Evolutionary conservation across 495 filamentous ascomycete genomes (phyloP).

Genomic region (Aspergillus sclerotioniger): DNA sequence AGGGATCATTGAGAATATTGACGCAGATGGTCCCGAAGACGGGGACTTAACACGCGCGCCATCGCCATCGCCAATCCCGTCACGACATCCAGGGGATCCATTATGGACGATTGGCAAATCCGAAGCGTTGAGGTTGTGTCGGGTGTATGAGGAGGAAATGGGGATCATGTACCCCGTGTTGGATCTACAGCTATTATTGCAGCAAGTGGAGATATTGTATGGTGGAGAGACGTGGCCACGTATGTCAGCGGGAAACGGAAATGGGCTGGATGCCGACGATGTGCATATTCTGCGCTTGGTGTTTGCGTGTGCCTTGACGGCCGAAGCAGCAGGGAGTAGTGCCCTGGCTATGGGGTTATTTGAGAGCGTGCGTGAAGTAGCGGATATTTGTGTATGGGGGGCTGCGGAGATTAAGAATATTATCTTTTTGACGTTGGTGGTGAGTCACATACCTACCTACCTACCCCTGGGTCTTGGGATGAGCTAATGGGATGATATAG

Average conservation of each 20-base stretch:
- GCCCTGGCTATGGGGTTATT: slow-evolving; percentile 68
- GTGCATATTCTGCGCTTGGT: slow-evolving; percentile 72
- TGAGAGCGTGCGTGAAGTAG: slow-evolving; percentile 62
- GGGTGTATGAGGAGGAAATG: slow-evolving; percentile 79
- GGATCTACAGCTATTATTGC: slow-evolving; percentile 59
- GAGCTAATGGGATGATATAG: slow-evolving; percentile 13
- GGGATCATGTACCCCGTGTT: slow-evolving; percentile 85
- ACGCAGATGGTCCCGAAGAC: slow-evolving; percentile 43
- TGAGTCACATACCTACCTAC: too few relatives aligned
- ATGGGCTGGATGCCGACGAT: slow-evolving; percentile 54
- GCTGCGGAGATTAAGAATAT: slow-evolving; percentile 63
- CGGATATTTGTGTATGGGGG: slow-evolving; percentile 65
- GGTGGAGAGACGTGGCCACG: slow-evolving; percentile 48
- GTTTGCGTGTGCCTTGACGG: slow-evolving; percentile 67
- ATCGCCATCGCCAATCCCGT: slow-evolving; percentile 21
- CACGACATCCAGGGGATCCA: slow-evolving; percentile 56
- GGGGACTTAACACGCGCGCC: slow-evolving; percentile 23
- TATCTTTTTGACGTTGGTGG: slow-evolving; percentile 65
- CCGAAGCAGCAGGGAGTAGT: slow-evolving; percentile 73
- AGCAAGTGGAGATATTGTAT: slow-evolving; percentile 60
- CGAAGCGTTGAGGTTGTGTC: slow-evolving; percentile 72
- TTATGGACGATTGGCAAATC: slow-evolving; percentile 72
- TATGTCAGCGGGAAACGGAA: slow-evolving; percentile 11
- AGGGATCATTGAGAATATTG: slow-evolving; percentile 62
- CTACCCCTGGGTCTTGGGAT: too few relatives aligned